A percentile compares a stretch with the other conserved stretches of the same genome.
Evolutionary conservation across 2,329 filamentous ascomycete species (phyloP).

Genomic region (Cordyceps cicadae): DNA sequence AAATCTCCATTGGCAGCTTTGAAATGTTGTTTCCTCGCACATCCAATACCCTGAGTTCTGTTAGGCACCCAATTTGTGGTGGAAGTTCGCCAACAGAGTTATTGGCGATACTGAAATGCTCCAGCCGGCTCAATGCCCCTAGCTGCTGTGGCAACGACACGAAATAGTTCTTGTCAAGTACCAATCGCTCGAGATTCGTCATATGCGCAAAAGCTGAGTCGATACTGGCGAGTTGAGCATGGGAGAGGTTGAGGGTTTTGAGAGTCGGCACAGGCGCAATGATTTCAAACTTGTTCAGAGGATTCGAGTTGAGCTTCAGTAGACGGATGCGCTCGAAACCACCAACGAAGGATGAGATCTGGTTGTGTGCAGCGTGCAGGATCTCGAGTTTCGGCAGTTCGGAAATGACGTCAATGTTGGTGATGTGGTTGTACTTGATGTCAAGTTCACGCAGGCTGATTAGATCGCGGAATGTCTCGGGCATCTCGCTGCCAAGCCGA

Average conservation of each 20-base stretch:
- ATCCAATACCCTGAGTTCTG: slow-evolving; percentile 77
- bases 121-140: slow-evolving; percentile 71
- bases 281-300: slow-evolving; percentile 88
- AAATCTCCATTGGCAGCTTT: slow-evolving; percentile 84
- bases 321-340: slow-evolving; percentile 78
- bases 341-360: slow-evolving; percentile 80
- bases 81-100: slow-evolving; percentile 82
- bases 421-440: slow-evolving; percentile 85
- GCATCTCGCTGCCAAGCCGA: slow-evolving; percentile 66
- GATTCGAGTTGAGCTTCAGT: slow-evolving; percentile 87
- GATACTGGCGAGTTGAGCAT: slow-evolving; percentile 82
- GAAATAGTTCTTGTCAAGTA: slow-evolving; percentile 92
- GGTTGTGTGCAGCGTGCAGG: slow-evolving; percentile 85
- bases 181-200: slow-evolving; percentile 75
- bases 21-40: slow-evolving; percentile 89
- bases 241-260: slow-evolving; percentile 80
- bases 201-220: slow-evolving; percentile 85
- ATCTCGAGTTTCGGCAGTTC: slow-evolving; percentile 80
- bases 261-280: slow-evolving; percentile 68
- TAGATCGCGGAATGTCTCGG: slow-evolving; percentile 63
- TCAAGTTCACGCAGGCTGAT: slow-evolving; percentile 81
- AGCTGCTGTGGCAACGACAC: slow-evolving; percentile 81
- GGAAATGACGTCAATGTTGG: slow-evolving; percentile 79
- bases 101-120: slow-evolving; percentile 89
- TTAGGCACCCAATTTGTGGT: slow-evolving; percentile 77